Conservation (phyloP, 78 protist genomes). For the Bodo saltans region DNA sequence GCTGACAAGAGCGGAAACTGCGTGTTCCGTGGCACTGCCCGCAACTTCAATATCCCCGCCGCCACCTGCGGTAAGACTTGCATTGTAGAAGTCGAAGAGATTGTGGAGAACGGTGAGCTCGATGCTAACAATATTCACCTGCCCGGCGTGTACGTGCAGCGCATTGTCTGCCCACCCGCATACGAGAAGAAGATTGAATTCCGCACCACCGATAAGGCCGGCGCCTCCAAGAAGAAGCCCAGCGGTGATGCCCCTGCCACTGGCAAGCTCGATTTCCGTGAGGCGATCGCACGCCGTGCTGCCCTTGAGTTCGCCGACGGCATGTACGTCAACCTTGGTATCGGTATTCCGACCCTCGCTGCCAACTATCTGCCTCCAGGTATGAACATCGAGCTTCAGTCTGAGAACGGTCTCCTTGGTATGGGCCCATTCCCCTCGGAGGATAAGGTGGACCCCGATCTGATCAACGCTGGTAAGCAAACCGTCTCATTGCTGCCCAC, state of each 20-base stretch:
- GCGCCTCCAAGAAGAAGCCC: background rate
- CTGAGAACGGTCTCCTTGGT: constrained; percentile 91
- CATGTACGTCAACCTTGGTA: constrained; percentile 88
- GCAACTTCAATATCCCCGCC: constrained; percentile 80
- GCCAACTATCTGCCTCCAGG: constrained; percentile 71
- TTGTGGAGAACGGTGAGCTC: constrained; percentile 73
- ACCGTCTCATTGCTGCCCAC: constrained; percentile 87
- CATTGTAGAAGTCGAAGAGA: constrained; percentile 90
- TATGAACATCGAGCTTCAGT: constrained; percentile 63
- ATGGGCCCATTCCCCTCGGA: constrained; percentile 83
- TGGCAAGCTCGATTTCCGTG: constrained; percentile 53
- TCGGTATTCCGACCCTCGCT: constrained; percentile 94
- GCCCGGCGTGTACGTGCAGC: constrained; percentile 82
- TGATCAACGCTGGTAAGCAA: constrained; percentile 91
- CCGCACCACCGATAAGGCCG: constrained; percentile 38
- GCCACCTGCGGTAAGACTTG: constrained; percentile 79
- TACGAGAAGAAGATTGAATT: constrained; percentile 76
- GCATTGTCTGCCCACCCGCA: constrained; percentile 54
- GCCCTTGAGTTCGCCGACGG: constrained; percentile 87
- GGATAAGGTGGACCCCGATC: constrained; percentile 79
- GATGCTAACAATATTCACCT: constrained; percentile 79
- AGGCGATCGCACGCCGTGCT: constrained; percentile 82
- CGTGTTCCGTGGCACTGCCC: constrained; percentile 73
- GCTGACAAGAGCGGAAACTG: constrained; percentile 88
- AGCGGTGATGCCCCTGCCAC: constrained; percentile 45